These are phyloP conservation scores for Inosperma sp. DNA, from an alignment of 768 basidiomycete genomes.

Conservation along the genomic window DNA sequence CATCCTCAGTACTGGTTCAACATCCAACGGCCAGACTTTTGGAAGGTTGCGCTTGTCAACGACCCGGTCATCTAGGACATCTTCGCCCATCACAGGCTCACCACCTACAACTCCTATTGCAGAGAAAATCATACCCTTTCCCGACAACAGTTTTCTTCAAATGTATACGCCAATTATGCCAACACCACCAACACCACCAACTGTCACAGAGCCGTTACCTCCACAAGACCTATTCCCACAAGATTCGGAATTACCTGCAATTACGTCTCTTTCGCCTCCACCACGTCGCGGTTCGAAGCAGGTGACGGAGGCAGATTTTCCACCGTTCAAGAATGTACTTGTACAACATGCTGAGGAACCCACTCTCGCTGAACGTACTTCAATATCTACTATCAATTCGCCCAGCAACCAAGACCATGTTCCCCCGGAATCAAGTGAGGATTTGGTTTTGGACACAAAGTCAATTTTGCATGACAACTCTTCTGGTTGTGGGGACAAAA, in stretches of 20 bases:
- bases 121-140: slow-evolving; percentile 51
- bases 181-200: slow-evolving; percentile 28
- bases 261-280: slow-evolving; percentile 53
- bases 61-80: slow-evolving; percentile 20
- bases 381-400: slow-evolving; percentile 4
- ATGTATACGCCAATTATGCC: slow-evolving; percentile 43
- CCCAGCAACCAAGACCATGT: not conserved
- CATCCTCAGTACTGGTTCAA: slow-evolving; percentile 58
- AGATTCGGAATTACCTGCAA: slow-evolving; percentile 25
- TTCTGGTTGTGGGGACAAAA: slow-evolving; percentile 21
- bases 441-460: not conserved
- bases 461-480: slow-evolving; percentile 4
- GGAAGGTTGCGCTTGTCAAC: slow-evolving; percentile 16
- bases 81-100: slow-evolving; percentile 22
- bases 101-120: slow-evolving; percentile 54
- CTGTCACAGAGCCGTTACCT: slow-evolving; percentile 16
- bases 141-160: slow-evolving; percentile 60
- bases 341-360: not conserved
- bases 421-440: not conserved
- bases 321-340: not conserved
- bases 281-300: slow-evolving; percentile 58
- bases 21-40: slow-evolving; percentile 21
- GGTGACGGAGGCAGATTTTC: slow-evolving; percentile 31
- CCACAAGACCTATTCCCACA: slow-evolving; percentile 8
- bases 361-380: not conserved